Evolutionary conservation across 2,329 filamentous ascomycete genomes (phyloP), one percentile per base, ranked within the genome.

Genomic region (Waltergamsia citrina): DNA sequence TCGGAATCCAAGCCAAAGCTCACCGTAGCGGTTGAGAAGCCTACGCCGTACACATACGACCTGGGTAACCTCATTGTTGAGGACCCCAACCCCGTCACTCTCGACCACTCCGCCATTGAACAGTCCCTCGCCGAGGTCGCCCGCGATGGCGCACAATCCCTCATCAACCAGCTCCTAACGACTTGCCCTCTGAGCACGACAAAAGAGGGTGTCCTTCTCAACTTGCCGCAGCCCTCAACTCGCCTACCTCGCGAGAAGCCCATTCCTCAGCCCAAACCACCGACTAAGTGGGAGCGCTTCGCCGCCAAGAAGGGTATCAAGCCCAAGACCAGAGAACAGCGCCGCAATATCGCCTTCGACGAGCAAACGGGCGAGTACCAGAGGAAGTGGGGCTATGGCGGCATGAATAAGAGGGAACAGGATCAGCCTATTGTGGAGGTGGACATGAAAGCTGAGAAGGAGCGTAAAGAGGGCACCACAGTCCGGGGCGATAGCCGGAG

Each of bases 261-360:
- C 8, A 68, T 96, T 7, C 92, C 92, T 1, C 71, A 77, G 36
- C 73, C 78, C 45, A 92, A 88, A 64, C 68, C 80, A 37, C 81
- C 81, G 46, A 96, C 90, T 38, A 94, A 87, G 59, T 98, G 92
- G 92, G 81, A 94, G 67, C 77, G 81, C 51, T 98, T 98, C 65
- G 92, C 92, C 29, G 82, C 79, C 59, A 94, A 94, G 76, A 94
- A 95, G 72, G 92, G 92, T 36, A 96, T 98, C 63, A 85, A 83
- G 65, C 78, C 79, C 60, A 94, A 88, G 74, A 82, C 76, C 45
- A 76, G 82, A 45, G 86, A 92, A 54, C 71, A 79, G 58, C 72
- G 78, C 41, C 59, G 69, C 60, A 71, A 94, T 63, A 63, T 88
- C 48, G 77, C 81, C 37, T 96, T 81, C 57, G 86, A 96, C 59